Conservation (phyloP, 495 filamentous ascomycete genomes). For the Cercophora samala region DNA sequence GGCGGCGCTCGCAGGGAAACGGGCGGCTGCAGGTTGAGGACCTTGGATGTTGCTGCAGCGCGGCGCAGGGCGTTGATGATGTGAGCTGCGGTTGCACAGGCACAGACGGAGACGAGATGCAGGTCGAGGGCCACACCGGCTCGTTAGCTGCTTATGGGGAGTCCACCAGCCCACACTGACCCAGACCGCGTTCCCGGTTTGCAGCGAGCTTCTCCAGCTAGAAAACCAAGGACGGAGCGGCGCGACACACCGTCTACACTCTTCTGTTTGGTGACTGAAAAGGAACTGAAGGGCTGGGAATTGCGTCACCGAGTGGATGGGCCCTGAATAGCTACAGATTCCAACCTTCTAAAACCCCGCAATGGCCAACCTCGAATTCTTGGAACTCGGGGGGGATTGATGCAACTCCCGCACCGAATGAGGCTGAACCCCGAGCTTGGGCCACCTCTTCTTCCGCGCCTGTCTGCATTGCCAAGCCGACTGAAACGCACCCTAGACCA, state of each 20-base stretch:
- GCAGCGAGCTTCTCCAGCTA: not conserved
- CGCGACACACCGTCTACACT: not conserved
- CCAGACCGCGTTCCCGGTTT: not conserved
- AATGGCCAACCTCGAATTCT: not conserved
- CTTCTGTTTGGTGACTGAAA: not conserved
- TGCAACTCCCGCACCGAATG: not conserved
- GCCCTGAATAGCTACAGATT: not conserved
- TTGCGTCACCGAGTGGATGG: not conserved
- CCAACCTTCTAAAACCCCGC: not conserved
- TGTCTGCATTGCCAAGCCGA: not conserved
- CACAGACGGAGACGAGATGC: not conserved
- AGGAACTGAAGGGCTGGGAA: not conserved
- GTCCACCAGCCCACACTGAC: not conserved
- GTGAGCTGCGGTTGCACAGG: not conserved
- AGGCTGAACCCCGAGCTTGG: not conserved
- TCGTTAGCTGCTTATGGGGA: not conserved
- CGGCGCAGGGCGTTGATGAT: not conserved
- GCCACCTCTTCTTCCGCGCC: not conserved
- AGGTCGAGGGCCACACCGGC: not conserved
- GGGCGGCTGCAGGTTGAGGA: not conserved
- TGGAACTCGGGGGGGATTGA: not conserved
- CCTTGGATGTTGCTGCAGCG: not conserved
- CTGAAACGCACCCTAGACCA: not conserved
- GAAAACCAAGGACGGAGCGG: not conserved
- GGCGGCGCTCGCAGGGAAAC: not conserved